Base-by-base conservation (phyloP, 2,329 filamentous ascomycete genomes). In the Phaeophleospora eucalypticola region DNA sequence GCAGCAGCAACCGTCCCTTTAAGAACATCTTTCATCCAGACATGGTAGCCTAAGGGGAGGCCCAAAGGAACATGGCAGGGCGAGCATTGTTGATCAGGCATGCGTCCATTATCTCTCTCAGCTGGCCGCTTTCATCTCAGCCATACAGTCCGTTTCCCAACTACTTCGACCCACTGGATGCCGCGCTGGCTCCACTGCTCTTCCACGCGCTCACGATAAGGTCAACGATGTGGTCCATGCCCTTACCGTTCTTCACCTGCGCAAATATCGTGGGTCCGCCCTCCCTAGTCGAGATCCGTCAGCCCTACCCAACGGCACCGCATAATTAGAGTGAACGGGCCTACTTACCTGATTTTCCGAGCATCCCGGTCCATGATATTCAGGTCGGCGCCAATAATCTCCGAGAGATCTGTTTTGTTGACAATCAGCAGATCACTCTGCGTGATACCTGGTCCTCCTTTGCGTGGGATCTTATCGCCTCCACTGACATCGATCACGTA, bases 401-500 rank as follows among this genome's bases (percentile, higher is more conserved):
- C 85, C 0, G 93, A 90, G 56, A 98, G 69, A 71, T 98, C 93
- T 36, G 90, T 95, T 82, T 98, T 98, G 71, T 98, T 98, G 42
- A 98, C 88, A 16, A 98, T 80, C 55, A 98, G 71, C 67, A 98
- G 67, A 64, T 98, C 93, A 60, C 87, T 93, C 72, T 96, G 91
- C 4, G 93, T 98, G 66, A 98, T 98, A 1, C 93, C 93, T 0
- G 93, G 93, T 0, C 93, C 93, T 20, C 93, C 93, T 73, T 98
- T 98, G 20, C 93, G 74, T 0, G 93, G 93, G 41, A 98, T 85
- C 79, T 98, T 98, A 70, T 98, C 93, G 10, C 93, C 93, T 17
- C 93, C 93, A 46, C 84, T 87, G 15, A 98, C 93, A 69, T 98
- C 93, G 60, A 98, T 97, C 21, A 98, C 93, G 68, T 98, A 98